phyloP scores from a whole-genome alignment of 176 grass and related monocot genomes.

The Triticum timopheevii region DNA sequence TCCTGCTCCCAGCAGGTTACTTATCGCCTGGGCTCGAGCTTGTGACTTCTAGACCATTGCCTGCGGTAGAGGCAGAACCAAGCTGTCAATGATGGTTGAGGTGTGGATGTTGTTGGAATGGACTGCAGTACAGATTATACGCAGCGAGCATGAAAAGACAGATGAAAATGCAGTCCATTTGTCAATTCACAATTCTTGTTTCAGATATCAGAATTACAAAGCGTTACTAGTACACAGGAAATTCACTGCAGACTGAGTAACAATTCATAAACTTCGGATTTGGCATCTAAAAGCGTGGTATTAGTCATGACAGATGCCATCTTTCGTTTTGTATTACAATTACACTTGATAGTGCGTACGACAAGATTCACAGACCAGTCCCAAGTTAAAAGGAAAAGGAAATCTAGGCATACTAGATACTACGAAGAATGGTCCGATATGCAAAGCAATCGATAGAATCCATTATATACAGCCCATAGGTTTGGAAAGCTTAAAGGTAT shows the following conservation, averaged over 20 bases:
- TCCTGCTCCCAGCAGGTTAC: not conserved
- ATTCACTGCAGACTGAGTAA: not conserved
- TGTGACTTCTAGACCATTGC: conserved; percentile 81
- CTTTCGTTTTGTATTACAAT: not conserved
- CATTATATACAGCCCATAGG: not conserved
- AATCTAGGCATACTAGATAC: not conserved
- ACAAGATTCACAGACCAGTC: not conserved
- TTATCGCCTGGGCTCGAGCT: conserved; percentile 20
- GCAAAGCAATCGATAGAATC: not conserved
- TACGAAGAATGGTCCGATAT: not conserved
- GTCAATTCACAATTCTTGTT: not conserved
- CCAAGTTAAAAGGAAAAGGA: not conserved
- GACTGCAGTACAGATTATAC: not conserved
- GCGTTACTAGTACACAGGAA: not conserved
- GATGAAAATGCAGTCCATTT: not conserved
- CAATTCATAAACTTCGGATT: not conserved
- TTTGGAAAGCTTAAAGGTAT: not conserved
- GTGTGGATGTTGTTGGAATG: not conserved
- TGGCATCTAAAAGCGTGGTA: not conserved
- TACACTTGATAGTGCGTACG: not conserved
- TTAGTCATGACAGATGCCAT: not conserved
- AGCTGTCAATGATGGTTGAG: not conserved
- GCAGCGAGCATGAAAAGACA: not conserved
- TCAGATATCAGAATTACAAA: not conserved
- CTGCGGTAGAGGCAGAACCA: conserved; percentile 40